Percentiles rank a stretch among this genome's conserved stretches.
Evolutionary conservation across 176 grass and related monocot genomes (phyloP).

Genomic region (Eleusine coracana): DNA sequence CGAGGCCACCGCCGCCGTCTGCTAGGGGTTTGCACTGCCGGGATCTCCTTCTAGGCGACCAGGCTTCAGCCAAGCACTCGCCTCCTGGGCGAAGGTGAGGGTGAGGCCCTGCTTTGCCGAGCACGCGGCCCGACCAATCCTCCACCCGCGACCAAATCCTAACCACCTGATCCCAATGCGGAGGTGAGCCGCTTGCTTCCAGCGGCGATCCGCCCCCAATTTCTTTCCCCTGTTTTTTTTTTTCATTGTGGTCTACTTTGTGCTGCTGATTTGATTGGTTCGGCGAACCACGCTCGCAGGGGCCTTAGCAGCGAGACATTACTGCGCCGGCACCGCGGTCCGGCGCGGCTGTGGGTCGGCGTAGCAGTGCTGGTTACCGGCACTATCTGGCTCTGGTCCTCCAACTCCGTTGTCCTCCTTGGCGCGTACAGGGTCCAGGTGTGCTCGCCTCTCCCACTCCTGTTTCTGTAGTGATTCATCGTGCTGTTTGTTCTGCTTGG

Average conservation of each 20-base stretch:
- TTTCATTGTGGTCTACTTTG: background rate
- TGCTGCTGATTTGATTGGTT: background rate
- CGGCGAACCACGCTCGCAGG: background rate
- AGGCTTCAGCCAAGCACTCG: too few species aligned
- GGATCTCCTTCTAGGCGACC: too few species aligned
- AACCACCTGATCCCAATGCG: conserved; percentile 21
- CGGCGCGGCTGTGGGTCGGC: conserved; percentile 30
- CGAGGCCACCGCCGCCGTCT: too few species aligned
- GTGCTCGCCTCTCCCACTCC: background rate
- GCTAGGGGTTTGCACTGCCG: too few species aligned
- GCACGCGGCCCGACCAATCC: too few species aligned
- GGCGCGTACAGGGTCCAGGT: conserved; percentile 37
- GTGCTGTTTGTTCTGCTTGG: background rate
- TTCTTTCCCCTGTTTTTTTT: background rate
- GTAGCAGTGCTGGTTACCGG: conserved; percentile 11
- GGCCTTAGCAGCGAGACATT: background rate
- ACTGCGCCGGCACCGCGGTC: background rate
- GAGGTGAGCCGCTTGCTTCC: conserved; percentile 16
- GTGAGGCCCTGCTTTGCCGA: too few species aligned
- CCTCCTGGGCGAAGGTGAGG: too few species aligned
- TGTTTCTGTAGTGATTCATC: too few species aligned
- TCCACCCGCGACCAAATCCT: background rate
- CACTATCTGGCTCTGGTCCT: conserved; percentile 47
- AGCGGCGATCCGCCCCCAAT: background rate
- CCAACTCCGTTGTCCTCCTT: conserved; percentile 23